phyloP scores from a whole-genome alignment of 108 stramenopile species.

The Chaetoceros tenuissimus region DNA sequence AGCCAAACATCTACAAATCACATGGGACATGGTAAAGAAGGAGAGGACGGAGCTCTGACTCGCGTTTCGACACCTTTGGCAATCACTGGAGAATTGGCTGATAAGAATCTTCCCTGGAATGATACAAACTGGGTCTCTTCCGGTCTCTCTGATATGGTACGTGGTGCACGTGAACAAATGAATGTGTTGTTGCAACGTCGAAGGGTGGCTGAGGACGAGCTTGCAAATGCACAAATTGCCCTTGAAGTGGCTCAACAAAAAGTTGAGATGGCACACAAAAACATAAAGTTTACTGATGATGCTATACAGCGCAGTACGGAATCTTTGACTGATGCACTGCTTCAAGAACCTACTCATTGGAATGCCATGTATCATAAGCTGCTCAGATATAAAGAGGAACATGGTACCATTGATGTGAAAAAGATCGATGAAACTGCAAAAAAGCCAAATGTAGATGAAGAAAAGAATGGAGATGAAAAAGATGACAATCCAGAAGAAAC shows the following conservation, averaged over 20 bases:
- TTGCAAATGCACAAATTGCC: neutral
- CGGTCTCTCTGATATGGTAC: too few species aligned
- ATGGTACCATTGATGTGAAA: constrained; percentile 15
- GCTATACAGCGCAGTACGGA: neutral
- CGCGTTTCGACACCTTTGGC: too few species aligned
- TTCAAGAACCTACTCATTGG: constrained; percentile 7
- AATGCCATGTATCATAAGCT: constrained; percentile 20
- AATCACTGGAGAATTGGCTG: too few species aligned
- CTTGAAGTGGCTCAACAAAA: neutral
- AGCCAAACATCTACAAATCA: too few species aligned
- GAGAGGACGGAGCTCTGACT: too few species aligned
- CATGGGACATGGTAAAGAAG: too few species aligned
- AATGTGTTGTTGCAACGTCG: neutral
- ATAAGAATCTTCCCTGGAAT: too few species aligned
- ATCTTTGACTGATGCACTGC: neutral
- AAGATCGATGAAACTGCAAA: too few species aligned
- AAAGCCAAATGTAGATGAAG: too few species aligned
- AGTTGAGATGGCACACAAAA: neutral
- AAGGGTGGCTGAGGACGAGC: neutral
- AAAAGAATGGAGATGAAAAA: neutral
- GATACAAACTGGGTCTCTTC: too few species aligned
- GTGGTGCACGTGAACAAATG: neutral
- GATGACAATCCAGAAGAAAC: neutral
- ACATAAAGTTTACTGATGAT: neutral
- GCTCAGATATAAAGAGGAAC: constrained; percentile 12